Conservation (phyloP, 352 stramenopile species). For the Pythium utonaiense region DNA sequence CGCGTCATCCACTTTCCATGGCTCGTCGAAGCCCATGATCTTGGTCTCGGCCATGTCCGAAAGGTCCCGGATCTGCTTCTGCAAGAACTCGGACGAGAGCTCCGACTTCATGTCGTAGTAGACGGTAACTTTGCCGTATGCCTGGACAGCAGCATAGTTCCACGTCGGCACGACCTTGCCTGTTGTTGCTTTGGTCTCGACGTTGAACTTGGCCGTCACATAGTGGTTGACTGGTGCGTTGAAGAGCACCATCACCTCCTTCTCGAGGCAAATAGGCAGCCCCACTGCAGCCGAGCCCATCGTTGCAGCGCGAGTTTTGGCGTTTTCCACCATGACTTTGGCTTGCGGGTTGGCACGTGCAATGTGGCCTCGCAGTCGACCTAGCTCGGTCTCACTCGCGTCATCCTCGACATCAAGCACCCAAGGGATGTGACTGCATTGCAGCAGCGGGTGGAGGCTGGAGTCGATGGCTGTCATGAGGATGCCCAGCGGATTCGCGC, state of each 20-base stretch:
- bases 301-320: neutral
- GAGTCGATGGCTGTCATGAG: constrained; percentile 23
- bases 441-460: constrained; percentile 11
- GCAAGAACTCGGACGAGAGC: constrained; percentile 5
- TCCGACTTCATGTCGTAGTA: constrained; percentile 16
- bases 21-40: constrained; percentile 18
- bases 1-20: constrained; percentile 24
- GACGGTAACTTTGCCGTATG: constrained; percentile 12
- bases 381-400: constrained; percentile 16
- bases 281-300: neutral
- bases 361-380: constrained; percentile 19
- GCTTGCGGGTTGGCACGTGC: constrained; percentile 21
- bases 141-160: constrained; percentile 24
- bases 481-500: constrained; percentile 20
- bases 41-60: constrained; percentile 16
- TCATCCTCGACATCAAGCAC: constrained; percentile 19
- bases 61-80: constrained; percentile 17
- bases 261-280: constrained; percentile 1
- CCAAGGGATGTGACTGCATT: constrained; percentile 26
- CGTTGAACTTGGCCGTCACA: constrained; percentile 15
- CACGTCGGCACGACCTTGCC: constrained; percentile 28
- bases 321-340: constrained; percentile 10
- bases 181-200: constrained; percentile 20
- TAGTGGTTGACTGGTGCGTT: constrained; percentile 22
- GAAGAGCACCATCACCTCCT: constrained; percentile 22